Evolutionary conservation across 345 rosid genomes (phyloP), one percentile per base, ranked within the genome.

Genomic region (Lepidium aucheri): DNA sequence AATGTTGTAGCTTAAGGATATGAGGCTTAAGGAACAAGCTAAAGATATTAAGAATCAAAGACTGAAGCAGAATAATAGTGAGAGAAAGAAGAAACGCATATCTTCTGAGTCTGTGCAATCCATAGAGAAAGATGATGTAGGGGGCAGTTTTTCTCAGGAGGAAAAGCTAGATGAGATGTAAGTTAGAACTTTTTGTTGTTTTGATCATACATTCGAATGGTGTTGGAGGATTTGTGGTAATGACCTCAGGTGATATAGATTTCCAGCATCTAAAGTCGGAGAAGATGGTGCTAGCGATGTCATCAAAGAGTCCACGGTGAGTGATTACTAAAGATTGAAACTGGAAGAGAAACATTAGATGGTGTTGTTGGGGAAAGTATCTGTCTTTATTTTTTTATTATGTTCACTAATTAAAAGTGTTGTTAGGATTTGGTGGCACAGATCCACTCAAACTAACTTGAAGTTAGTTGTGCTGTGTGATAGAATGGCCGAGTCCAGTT

Each of bases 21-120:
- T 79, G 86, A 85, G 84, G 78, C 78, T 90, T 55, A 85, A 94
- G 76, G 96, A 90, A 74, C 75, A 86, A 69, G 89, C 89, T 9
- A 74, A 83, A 36, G 89, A 84, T 78, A 80, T 90, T 63, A 84
- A 82, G 80, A 74, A 81, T 28, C 96, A 90, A 69, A 84, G 83
- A 61, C 41, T 74, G 59, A 71, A 30, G 65, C 81, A 74, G 56
- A 46, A 55, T 53, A 70, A 30, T 72, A 69, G 73, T 77, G 73
- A 45, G 53, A 66, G 68, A 73, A 85, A 78, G 40, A 81, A 77
- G 74, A 74, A 53, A 41, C 57, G 22, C 32, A 42, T 38, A 1
- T 10, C 54, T 6, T 32, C 32, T 33, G 50, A 46, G 33, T 26
- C 69, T 32, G 40, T 68, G 64, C 18, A 38, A 62, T 42, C 59